Evolutionary conservation across 2,329 filamentous ascomycete genomes (phyloP).

Genomic region (Purpureocillium takamizusanense): DNA sequence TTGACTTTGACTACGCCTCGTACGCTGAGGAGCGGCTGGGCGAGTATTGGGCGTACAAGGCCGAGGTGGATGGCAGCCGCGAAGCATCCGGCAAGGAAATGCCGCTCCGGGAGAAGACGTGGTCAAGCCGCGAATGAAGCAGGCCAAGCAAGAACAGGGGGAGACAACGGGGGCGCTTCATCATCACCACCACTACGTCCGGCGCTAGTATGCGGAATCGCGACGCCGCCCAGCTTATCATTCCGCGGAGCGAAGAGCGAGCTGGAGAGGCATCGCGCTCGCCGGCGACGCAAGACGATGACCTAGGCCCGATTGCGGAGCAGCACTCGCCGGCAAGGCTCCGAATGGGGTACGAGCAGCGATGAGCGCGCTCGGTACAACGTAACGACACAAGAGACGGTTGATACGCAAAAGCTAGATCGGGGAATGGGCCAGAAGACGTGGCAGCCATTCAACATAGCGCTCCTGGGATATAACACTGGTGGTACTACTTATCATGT

Average conservation of each 20-base stretch:
- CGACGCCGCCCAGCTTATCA: too few relatives aligned
- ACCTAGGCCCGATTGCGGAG: too few relatives aligned
- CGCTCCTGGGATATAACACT: too few relatives aligned
- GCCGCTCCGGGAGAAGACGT: constrained; percentile 69
- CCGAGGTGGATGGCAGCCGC: constrained; percentile 58
- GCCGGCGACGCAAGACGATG: too few relatives aligned
- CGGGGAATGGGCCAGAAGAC: constrained; percentile 2
- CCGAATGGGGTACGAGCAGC: too few relatives aligned
- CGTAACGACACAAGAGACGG: constrained; percentile 2
- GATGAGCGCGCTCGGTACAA: too few relatives aligned
- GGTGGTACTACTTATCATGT: too few relatives aligned
- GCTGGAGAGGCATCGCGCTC: too few relatives aligned
- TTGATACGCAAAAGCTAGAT: constrained; percentile 3
- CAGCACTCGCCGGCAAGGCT: too few relatives aligned
- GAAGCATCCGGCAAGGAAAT: constrained; percentile 43
- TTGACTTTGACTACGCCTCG: constrained; percentile 91
- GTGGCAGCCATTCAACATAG: constrained; percentile 5
- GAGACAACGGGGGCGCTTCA: constrained; percentile 2
- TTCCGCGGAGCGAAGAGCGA: too few relatives aligned
- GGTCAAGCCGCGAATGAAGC: constrained; percentile 41
- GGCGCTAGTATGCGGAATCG: too few relatives aligned
- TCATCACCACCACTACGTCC: too few relatives aligned
- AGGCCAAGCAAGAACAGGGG: constrained; percentile 5
- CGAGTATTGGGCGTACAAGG: constrained; percentile 91
- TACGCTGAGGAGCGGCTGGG: constrained; percentile 81